phyloP scores from a whole-genome alignment of 1,284 basidiomycete genomes.

The Limonomyces culmigenus region DNA sequence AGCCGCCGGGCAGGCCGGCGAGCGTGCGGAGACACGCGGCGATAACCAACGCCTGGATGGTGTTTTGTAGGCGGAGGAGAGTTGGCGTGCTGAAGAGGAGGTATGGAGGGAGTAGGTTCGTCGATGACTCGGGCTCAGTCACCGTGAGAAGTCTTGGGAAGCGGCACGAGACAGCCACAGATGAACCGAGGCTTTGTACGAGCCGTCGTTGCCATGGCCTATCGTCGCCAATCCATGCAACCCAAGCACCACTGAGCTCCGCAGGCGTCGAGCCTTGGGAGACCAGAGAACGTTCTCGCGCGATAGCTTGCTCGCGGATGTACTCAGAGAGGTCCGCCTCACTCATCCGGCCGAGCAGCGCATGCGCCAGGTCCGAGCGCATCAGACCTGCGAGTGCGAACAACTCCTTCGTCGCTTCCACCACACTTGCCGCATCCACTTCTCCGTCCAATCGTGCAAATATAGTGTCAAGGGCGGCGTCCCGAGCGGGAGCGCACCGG shows the following conservation, averaged over 20 bases:
- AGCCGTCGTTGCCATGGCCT: conserved; percentile 28
- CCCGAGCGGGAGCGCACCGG: conserved; percentile 51
- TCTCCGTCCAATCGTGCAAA: conserved; percentile 8
- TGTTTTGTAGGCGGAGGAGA: conserved; percentile 46
- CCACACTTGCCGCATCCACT: conserved; percentile 22
- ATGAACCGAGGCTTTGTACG: conserved; percentile 25
- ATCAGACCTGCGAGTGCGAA: conserved; percentile 36
- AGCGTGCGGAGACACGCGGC: conserved; percentile 41
- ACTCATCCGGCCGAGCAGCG: conserved; percentile 39
- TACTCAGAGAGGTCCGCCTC: conserved; percentile 34
- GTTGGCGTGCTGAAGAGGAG: conserved; percentile 38
- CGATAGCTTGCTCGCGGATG: conserved; percentile 30
- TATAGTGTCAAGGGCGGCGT: conserved; percentile 24
- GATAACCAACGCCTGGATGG: conserved; percentile 52
- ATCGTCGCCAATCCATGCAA: conserved; percentile 7
- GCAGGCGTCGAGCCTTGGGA: conserved; percentile 31
- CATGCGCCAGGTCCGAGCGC: conserved; percentile 45
- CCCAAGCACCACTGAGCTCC: conserved; percentile 24
- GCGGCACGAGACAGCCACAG: conserved; percentile 26
- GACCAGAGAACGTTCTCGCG: conserved; percentile 32
- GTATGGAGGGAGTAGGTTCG: conserved; percentile 36
- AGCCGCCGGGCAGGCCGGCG: conserved; percentile 20
- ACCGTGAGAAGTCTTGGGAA: conserved; percentile 12
- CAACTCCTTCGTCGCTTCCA: conserved; percentile 26
- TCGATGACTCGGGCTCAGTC: conserved; percentile 3